A percentile compares a stretch with the other conserved stretches of the same genome.
Conservation (phyloP, 2,329 filamentous ascomycete genomes). For the Rutstroemia sp. region DNA sequence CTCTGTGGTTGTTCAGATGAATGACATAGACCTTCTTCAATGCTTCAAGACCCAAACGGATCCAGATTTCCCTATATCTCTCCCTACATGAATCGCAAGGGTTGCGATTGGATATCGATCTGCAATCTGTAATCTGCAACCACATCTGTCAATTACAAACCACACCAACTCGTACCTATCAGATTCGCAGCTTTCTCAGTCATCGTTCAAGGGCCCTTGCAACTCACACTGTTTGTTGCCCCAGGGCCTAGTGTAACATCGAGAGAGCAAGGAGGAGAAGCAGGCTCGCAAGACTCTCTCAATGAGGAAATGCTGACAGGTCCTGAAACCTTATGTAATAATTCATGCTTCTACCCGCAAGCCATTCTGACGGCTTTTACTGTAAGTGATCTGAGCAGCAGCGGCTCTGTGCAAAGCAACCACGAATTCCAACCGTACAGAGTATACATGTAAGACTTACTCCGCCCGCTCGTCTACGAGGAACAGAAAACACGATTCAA, state of each 20-base stretch:
- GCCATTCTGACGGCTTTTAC: neutral
- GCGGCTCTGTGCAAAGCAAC: neutral
- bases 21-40: neutral
- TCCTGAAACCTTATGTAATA: slow-evolving; percentile 2
- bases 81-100: neutral
- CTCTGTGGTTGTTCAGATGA: neutral
- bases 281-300: slow-evolving; percentile 6
- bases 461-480: neutral
- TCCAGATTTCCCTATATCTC: neutral
- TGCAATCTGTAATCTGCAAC: neutral
- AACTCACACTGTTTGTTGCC: neutral
- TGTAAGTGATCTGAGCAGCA: neutral
- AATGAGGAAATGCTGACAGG: slow-evolving; percentile 7
- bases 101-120: neutral
- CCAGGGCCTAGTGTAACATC: too few relatives aligned
- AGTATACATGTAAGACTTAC: neutral
- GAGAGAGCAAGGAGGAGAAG: neutral
- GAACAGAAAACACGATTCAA: neutral
- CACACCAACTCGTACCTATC: neutral
- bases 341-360: slow-evolving; percentile 1
- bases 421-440: neutral
- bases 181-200: neutral
- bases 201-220: neutral
- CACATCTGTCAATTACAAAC: neutral
- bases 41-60: neutral